Base-by-base conservation (phyloP, 1,284 basidiomycete genomes). In the Ganoderma lingzhi region DNA sequence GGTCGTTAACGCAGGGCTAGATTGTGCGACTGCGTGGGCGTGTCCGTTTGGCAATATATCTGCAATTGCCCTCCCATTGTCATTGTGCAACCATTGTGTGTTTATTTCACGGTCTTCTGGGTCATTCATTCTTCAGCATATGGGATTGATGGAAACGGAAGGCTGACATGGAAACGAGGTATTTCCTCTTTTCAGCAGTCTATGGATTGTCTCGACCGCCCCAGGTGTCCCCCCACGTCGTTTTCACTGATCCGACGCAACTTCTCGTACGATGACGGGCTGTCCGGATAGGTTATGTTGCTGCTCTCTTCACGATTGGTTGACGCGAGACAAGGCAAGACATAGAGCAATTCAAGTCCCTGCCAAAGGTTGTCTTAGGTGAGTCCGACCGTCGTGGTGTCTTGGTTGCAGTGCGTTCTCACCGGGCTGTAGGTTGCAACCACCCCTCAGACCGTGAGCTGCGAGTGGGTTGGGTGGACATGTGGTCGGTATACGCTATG, bases 51-150 rank as follows among this genome's bases (percentile, higher is more conserved):
- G 58, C 64, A 64, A 72, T 64, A 39, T 66, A 61, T 62, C 58
- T 65, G 63, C 66, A 71, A 67, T 32, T 68, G 66, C 64, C 64
- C 66, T 65, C 56, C 69, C 6, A 41, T 41, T 12, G 23, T 23
- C 23, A 23, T 23, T 23, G 23, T 35, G 35, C 35, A 35, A 35
- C 4, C 64, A 63, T 70, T 67, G 63, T 71, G 70, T 66, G 32
- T 62, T 39, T 62, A 68, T 64, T 35, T 66, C 63, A 64, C 41
- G 61, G 58, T 62, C 67, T 64, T 41, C 44, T 65, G 67, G 63
- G 63, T 35, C 67, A 19, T 23, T 23, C 23, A 35, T 65, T 63
- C 60, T 63, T 14, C 51, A 65, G 15, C 41, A 19, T 51, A 51
- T 39, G 48, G 41, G 28, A n/a, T 17, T 44, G 42, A 56, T 60